Evolutionary conservation across 2,329 filamentous ascomycete genomes (phyloP), one percentile per base, ranked within the genome.

Genomic region (Proliferodiscus dingleyae): DNA sequence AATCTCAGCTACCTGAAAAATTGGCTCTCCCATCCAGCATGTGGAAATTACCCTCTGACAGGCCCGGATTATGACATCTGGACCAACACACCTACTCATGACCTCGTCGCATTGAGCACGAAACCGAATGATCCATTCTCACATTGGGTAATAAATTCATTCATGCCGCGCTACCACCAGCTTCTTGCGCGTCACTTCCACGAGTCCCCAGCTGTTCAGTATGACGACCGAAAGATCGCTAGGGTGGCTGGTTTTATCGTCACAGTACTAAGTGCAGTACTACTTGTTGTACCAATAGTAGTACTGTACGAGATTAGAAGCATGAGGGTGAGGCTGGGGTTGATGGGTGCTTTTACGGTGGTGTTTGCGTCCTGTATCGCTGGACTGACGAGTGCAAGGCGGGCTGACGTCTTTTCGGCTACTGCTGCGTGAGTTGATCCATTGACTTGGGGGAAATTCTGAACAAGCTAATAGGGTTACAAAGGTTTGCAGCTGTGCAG

Each of bases 291-390:
- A 22, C 36, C 36, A 9, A 21, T 38, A 21, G 36, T 38, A 8
- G 21, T 38, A 22, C 21, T 38, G 10, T 38, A 38, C 22, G 36
- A 38, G 36, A 22, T 38, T 21, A 9, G 13, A 22, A 38, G 36
- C 36, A 38, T 38, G 36, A 10, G 19, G 22, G 36, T 19, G 5
- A 38, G n/a, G 36, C 22, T 38, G 36, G 36, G 36, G 21, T 9
- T 22, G 13, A 38, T 38, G 21, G 36, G 13, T 10, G 36, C 13
- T 8, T 38, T 38, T 21, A 38, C 58, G 1, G 61, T 39, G 2
- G 61, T 61, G 30, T 71, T 54, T 18, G 29, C 34, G 29, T 51
- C 33, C 30, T 53, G 49, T 13, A 60, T 56, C 4, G 47, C 64
- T 13, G 65, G 60, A 0, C 22, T 38, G 36, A 38, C 36, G 21